Percentiles rank a stretch among this genome's conserved stretches.
phyloP scores from a whole-genome alignment of 208 protist species.

The Acanthamoeba castellanii region DNA sequence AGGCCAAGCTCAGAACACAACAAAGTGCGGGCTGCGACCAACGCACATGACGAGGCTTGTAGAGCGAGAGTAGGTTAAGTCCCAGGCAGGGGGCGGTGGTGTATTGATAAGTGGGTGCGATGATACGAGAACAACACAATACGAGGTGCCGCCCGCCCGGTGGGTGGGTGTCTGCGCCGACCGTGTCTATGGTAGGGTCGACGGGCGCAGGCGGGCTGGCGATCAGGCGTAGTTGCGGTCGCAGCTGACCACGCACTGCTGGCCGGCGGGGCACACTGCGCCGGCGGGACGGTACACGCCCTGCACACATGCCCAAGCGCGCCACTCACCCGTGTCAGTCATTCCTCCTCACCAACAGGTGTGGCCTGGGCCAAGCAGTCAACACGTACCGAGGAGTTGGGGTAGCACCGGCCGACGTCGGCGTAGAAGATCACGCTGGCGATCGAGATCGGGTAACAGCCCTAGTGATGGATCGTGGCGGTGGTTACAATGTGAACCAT shows the following conservation, averaged over 20 bases:
- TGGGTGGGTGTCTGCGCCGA: too few species aligned
- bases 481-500: too few species aligned
- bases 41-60: too few species aligned
- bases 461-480: neutral
- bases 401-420: constrained; percentile 11
- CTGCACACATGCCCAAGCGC: neutral
- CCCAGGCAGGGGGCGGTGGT: too few species aligned
- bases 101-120: too few species aligned
- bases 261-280: neutral
- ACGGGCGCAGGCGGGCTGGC: too few species aligned
- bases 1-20: neutral
- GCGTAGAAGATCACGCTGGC: neutral
- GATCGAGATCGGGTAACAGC: neutral
- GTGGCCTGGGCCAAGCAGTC: neutral
- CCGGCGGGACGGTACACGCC: neutral
- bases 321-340: neutral
- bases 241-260: neutral
- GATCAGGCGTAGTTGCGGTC: neutral
- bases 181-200: too few species aligned
- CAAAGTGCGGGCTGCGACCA: too few species aligned
- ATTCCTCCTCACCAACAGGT: too few species aligned
- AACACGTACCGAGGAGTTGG: neutral
- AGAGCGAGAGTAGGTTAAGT: too few species aligned
- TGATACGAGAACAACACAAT: too few species aligned
- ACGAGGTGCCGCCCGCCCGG: too few species aligned